phyloP scores from a whole-genome alignment of 768 basidiomycete species.

The Phanerochaete carnosa region DNA sequence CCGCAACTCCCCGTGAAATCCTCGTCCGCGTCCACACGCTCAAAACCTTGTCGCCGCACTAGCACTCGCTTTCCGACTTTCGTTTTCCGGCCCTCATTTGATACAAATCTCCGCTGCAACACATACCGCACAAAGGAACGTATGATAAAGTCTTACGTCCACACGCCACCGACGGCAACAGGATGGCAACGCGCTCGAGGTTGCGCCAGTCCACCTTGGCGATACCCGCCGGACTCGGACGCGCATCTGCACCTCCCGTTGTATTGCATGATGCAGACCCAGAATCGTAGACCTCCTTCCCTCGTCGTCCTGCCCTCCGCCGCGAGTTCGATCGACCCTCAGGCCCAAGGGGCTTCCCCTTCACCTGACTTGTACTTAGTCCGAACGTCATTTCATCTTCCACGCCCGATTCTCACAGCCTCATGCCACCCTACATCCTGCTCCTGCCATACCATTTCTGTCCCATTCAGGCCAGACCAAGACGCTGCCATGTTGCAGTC shows the following conservation, averaged over 20 bases:
- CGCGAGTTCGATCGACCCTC: not conserved
- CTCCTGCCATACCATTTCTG: not conserved
- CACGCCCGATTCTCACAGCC: not conserved
- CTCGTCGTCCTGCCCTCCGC: not conserved
- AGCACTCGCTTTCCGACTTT: not conserved
- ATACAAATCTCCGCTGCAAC: no score
- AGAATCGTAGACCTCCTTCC: not conserved
- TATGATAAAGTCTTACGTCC: no score
- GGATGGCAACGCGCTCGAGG: not conserved
- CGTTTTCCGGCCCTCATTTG: no score
- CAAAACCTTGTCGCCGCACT: not conserved
- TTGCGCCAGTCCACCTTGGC: not conserved
- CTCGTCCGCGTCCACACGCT: not conserved
- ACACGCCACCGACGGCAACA: no score
- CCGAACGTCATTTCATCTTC: conserved; percentile 7
- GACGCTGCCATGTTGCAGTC: not conserved
- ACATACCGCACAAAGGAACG: no score
- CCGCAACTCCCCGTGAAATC: not conserved
- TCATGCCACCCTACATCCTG: not conserved
- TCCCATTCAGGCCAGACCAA: not conserved
- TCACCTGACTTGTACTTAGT: conserved; percentile 4
- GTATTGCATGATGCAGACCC: conserved; percentile 12
- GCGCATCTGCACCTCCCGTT: not conserved
- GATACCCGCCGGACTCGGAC: not conserved
- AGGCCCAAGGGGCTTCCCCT: not conserved